A percentile compares a stretch with the other conserved stretches of the same genome.
phyloP scores from a whole-genome alignment of 768 basidiomycete genomes.

The Tremella yokohamensis region DNA sequence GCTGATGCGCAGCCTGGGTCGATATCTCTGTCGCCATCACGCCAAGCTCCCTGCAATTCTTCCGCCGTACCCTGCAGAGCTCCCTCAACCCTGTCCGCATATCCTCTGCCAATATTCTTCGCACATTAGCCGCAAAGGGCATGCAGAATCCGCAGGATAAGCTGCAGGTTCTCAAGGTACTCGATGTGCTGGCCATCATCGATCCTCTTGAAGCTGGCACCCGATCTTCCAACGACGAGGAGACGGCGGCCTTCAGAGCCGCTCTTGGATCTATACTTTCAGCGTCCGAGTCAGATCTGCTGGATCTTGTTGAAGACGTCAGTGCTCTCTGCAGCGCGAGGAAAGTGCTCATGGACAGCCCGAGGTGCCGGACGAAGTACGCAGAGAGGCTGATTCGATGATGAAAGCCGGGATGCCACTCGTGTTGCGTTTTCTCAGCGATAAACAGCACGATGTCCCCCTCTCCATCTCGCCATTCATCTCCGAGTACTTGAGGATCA shows the following conservation, averaged over 20 bases:
- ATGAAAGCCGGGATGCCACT: slow-evolving; percentile 70
- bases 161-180: slow-evolving; percentile 79
- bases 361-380: slow-evolving; percentile 58
- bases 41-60: slow-evolving; percentile 74
- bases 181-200: slow-evolving; percentile 78
- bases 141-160: slow-evolving; percentile 88
- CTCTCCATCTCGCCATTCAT: slow-evolving; percentile 79
- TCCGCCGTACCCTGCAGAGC: slow-evolving; percentile 75
- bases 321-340: slow-evolving; percentile 24
- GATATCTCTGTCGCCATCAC: slow-evolving; percentile 96
- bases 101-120: slow-evolving; percentile 73
- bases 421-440: slow-evolving; percentile 81
- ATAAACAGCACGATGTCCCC: slow-evolving; percentile 83
- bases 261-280: slow-evolving; percentile 80
- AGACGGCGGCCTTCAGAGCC: slow-evolving; percentile 83
- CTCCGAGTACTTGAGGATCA: slow-evolving; percentile 67
- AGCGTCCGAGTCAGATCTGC: slow-evolving; percentile 72
- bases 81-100: slow-evolving; percentile 70
- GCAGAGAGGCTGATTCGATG: slow-evolving; percentile 63
- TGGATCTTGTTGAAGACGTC: slow-evolving; percentile 76
- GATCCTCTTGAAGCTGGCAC: slow-evolving; percentile 76
- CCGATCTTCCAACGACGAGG: slow-evolving; percentile 68
- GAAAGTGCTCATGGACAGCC: slow-evolving; percentile 15
- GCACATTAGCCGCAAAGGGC: slow-evolving; percentile 84
- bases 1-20: slow-evolving; percentile 73